phyloP scores from a whole-genome alignment of 2,329 filamentous ascomycete genomes.

The Dothideomycetes sp. region DNA sequence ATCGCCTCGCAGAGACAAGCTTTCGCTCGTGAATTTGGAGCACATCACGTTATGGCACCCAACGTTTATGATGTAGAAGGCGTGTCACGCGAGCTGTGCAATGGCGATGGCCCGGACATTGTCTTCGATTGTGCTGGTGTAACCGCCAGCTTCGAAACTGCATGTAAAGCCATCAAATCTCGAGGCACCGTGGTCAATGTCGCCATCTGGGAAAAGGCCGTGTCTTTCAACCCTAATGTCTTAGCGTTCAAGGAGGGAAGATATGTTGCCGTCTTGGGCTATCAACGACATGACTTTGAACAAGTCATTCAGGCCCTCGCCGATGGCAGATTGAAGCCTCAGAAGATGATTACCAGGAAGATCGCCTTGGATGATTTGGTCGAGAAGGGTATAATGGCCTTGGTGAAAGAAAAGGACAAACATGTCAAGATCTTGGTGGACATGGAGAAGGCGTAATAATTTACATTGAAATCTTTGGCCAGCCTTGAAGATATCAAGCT shows the following conservation, averaged over 20 bases:
- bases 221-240: slow-evolving; percentile 16
- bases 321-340: slow-evolving; percentile 12
- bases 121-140: slow-evolving; percentile 16
- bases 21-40: slow-evolving; percentile 13
- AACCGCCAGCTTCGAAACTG: slow-evolving; percentile 14
- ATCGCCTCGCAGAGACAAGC: slow-evolving; percentile 22
- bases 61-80: slow-evolving; percentile 7
- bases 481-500: slow-evolving; percentile 45
- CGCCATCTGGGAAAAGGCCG: slow-evolving; percentile 17
- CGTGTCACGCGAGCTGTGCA: slow-evolving; percentile 7
- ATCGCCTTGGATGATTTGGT: slow-evolving; percentile 15
- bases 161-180: slow-evolving; percentile 14
- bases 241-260: slow-evolving; percentile 16
- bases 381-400: slow-evolving; percentile 15
- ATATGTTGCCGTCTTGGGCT: slow-evolving; percentile 15
- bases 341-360: slow-evolving; percentile 17
- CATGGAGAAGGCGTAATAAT: slow-evolving; percentile 5
- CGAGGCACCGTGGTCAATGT: slow-evolving; percentile 18
- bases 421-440: slow-evolving; percentile 18
- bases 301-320: slow-evolving; percentile 16
- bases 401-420: slow-evolving; percentile 15
- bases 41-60: slow-evolving; percentile 14
- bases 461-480: not conserved
- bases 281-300: slow-evolving; percentile 16
- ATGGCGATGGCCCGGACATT: slow-evolving; percentile 13